phyloP scores from a whole-genome alignment of 2,329 filamentous ascomycete genomes.

The Aureobasidium sp. region DNA sequence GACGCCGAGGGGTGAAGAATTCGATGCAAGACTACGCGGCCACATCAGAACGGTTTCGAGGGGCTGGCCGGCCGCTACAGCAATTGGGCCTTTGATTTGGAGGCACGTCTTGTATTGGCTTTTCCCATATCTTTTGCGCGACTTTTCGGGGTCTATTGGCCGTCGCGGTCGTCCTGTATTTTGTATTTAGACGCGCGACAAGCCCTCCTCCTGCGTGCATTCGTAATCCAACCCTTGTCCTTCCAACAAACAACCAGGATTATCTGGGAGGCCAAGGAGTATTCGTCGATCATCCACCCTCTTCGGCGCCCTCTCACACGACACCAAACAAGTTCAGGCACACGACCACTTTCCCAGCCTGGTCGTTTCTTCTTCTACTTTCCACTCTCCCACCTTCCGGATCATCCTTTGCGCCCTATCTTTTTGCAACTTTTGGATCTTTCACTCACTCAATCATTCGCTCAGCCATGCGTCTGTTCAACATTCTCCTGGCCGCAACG shows the following conservation, averaged over 20 bases:
- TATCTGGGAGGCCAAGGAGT: conserved; percentile 2
- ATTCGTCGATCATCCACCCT: conserved; percentile 4
- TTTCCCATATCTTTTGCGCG: background rate
- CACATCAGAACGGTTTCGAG: conserved; percentile 11
- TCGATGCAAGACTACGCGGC: conserved; percentile 11
- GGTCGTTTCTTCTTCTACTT: background rate
- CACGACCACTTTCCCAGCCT: conserved; percentile 1
- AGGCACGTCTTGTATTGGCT: background rate
- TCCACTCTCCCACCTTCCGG: background rate
- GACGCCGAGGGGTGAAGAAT: background rate
- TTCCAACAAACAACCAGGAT: conserved; percentile 3
- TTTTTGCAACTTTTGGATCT: background rate
- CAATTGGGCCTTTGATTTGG: background rate
- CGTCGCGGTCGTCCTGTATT: background rate
- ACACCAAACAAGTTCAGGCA: conserved; percentile 9
- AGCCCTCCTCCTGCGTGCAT: background rate
- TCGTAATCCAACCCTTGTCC: conserved; percentile 11
- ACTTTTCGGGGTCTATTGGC: background rate
- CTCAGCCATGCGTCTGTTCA: background rate
- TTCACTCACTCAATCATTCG: background rate
- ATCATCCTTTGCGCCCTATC: background rate
- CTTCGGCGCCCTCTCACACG: conserved; percentile 6
- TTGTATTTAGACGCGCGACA: conserved; percentile 8
- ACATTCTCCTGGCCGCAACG: conserved; percentile 1
- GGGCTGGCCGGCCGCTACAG: conserved; percentile 5